A percentile compares a stretch with the other conserved stretches of the same genome.
Conservation (phyloP, 805 yeast species). For the Metschnikowia orientalis region DNA sequence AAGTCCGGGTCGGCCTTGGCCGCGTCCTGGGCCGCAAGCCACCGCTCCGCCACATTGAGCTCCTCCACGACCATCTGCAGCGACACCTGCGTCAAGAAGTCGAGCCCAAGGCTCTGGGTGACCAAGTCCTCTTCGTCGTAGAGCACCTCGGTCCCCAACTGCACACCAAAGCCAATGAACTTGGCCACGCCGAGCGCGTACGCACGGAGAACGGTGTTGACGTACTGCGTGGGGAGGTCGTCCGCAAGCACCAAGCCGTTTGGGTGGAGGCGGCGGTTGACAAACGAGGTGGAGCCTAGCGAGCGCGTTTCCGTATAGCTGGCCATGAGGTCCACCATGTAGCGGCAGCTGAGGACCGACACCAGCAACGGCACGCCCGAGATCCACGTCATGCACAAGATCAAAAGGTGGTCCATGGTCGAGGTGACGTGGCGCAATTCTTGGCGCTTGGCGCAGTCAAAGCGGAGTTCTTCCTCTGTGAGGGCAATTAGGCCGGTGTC, state of each 20-base stretch:
- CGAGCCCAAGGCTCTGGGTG: conserved; percentile 55
- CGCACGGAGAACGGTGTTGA: conserved; percentile 48
- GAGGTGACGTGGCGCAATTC: conserved; percentile 42
- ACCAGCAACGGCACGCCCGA: conserved; percentile 70
- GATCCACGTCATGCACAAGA: conserved; percentile 67
- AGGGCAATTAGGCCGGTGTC: conserved; percentile 71
- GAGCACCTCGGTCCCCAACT: conserved; percentile 53
- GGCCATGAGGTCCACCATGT: conserved; percentile 56
- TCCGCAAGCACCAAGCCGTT: conserved; percentile 1
- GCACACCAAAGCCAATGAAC: conserved; percentile 45
- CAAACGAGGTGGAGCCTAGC: conserved; percentile 9
- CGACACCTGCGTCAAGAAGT: conserved; percentile 24
- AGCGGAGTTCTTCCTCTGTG: conserved; percentile 40
- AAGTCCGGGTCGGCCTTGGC: conserved; percentile 8
- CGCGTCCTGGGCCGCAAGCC: conserved; percentile 23
- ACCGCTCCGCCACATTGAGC: conserved; percentile 31
- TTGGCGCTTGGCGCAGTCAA: conserved; percentile 40
- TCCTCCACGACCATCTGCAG: conserved; percentile 21
- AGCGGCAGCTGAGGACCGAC: conserved; percentile 70
- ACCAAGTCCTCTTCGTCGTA: conserved; percentile 75
- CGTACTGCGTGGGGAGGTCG: conserved; percentile 22
- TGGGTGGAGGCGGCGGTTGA: conserved; percentile 11
- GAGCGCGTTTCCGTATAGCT: conserved; percentile 26
- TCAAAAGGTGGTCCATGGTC: conserved; percentile 50
- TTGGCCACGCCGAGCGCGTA: conserved; percentile 51